Percentiles rank a stretch among this genome's conserved stretches.
Conservation (phyloP, 2,329 filamentous ascomycete species). For the Emergomyces orientalis region DNA sequence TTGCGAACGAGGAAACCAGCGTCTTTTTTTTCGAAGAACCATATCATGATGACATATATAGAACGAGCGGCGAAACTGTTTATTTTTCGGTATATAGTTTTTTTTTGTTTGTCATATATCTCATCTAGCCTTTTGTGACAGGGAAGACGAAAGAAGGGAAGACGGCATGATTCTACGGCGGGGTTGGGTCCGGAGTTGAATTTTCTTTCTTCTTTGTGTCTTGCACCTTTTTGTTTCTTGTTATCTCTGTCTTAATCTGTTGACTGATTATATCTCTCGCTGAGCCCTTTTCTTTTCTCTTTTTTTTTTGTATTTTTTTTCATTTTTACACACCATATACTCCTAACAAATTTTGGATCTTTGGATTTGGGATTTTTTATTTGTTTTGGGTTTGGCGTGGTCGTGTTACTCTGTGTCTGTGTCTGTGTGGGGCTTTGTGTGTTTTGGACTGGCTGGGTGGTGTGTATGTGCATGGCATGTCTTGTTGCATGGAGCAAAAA, state of each 20-base stretch:
- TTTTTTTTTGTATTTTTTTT: too few relatives aligned
- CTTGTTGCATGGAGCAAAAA: too few relatives aligned
- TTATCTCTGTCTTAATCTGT: constrained; percentile 1
- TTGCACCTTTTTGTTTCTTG: constrained; percentile 1
- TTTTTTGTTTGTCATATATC: background rate
- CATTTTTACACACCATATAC: too few relatives aligned
- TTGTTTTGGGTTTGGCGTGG: too few relatives aligned
- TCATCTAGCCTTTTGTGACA: background rate
- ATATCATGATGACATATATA: constrained; percentile 14
- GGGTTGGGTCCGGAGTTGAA: constrained; percentile 11
- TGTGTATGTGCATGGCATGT: too few relatives aligned
- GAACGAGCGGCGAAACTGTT: constrained; percentile 13
- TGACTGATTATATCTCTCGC: background rate
- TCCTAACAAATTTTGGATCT: too few relatives aligned
- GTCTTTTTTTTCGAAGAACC: background rate
- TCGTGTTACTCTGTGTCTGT: too few relatives aligned
- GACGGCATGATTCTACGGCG: background rate
- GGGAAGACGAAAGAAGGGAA: constrained; percentile 9
- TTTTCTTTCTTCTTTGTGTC: too few relatives aligned
- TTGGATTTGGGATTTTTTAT: too few relatives aligned
- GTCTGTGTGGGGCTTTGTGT: too few relatives aligned
- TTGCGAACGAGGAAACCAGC: constrained; percentile 9
- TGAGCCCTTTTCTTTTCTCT: too few relatives aligned
- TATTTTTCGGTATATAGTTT: background rate
- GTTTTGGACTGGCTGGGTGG: too few relatives aligned